Conservation (phyloP, 257 asterid genomes). For the Pogostemon cablin region DNA sequence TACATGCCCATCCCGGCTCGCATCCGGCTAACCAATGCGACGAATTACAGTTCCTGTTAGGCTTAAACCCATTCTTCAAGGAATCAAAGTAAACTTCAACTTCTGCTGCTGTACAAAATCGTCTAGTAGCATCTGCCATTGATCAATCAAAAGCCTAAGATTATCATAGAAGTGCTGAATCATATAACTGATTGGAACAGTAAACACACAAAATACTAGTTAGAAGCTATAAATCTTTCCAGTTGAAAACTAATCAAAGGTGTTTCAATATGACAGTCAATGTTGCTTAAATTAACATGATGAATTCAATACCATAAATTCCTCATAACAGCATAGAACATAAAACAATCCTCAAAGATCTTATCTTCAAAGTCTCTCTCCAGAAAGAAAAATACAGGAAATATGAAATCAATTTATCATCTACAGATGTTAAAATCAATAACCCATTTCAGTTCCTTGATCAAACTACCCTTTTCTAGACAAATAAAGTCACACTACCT, state of each 20-base stretch:
- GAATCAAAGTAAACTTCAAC: conserved; percentile 53
- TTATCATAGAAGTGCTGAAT: conserved; percentile 7
- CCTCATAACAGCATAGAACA: conserved; percentile 14
- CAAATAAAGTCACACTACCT: conserved; percentile 42
- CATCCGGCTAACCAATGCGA: conserved; percentile 74
- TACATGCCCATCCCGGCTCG: conserved; percentile 96
- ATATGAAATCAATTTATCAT: background rate
- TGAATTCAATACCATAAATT: background rate
- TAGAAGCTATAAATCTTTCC: background rate
- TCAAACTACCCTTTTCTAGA: background rate
- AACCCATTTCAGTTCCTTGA: background rate
- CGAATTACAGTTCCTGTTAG: conserved; percentile 76
- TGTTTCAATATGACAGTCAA: background rate
- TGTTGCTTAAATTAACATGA: background rate
- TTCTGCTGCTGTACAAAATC: conserved; percentile 84
- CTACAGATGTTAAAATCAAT: background rate
- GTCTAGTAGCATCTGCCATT: conserved; percentile 55
- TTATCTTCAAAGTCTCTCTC: background rate
- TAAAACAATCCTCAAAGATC: conserved; percentile 8
- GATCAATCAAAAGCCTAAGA: conserved; percentile 22
- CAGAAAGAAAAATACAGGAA: background rate
- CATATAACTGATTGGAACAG: background rate
- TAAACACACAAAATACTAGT: background rate
- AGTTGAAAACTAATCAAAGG: conserved; percentile 8
- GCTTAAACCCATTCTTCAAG: conserved; percentile 54